Evolutionary conservation across 1,284 basidiomycete genomes (phyloP), one percentile per base, ranked within the genome.

Genomic region (Ganoderma resinaceum): DNA sequence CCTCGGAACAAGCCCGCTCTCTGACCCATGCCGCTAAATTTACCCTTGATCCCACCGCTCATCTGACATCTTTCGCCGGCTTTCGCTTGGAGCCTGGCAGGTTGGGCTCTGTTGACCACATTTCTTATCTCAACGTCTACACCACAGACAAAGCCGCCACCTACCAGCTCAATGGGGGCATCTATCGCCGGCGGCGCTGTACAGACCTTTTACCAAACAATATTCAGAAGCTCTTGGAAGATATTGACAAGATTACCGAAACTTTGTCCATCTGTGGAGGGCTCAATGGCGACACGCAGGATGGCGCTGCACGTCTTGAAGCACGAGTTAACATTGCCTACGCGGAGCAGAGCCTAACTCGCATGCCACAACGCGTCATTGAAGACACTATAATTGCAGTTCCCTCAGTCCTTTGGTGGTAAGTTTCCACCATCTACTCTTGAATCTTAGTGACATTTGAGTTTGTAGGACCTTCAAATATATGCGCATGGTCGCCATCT

Each of bases 111-210:
- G 14, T 14, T 23, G 59, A 61, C 14, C 35, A 42, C 9, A 38
- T 61, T 4, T 7, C 23, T n/a, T 61, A 61, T 23, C 9, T 42
- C 59, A 61, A 61, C 23, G 23, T 61, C 38, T 61, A 61, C 59
- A 61, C 59, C 23, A 61, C 59, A 0, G 59, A 61, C n/a, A 61
- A 61, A 16, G 4, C 35, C 3, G 37, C 18, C 4, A 61, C 59
- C 38, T 61, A 61, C 23, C 59, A 61, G 59, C 59, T 8, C 7
- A 20, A 26, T 20, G 6, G 9, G 23, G 59, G 23, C 14, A 2
- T 29, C 12, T 40, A 38, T 26, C 35, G 37, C 2, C 59, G 23
- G 18, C 59, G 26, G 16, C 23, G 43, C 59, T 40, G 14, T 37
- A 35, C 26, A 4, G 16, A 29, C 20, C n/a, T 61, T 18, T 20